These are phyloP conservation scores for Penicillium frequentans DNA, from an alignment of 2,329 filamentous ascomycete genomes.

Conservation along the genomic window DNA sequence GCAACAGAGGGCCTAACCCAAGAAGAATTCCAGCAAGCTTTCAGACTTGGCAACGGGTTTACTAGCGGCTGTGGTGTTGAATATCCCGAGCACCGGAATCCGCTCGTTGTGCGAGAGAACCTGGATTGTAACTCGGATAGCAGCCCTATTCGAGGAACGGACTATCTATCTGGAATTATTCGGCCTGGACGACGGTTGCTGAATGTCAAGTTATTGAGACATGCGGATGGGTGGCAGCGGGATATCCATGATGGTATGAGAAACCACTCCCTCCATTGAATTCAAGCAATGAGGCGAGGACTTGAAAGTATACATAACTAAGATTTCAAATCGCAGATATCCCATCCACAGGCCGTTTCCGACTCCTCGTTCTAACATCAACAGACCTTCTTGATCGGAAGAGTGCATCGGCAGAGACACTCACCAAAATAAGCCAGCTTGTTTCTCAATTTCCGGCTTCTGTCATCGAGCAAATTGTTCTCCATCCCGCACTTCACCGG, in stretches of 20 bases:
- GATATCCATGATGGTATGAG: constrained; percentile 38
- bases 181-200: constrained; percentile 36
- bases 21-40: constrained; percentile 37
- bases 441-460: constrained; percentile 28
- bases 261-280: neutral
- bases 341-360: constrained; percentile 38
- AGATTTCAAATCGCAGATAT: constrained; percentile 27
- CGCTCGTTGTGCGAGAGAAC: constrained; percentile 23
- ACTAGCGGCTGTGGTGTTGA: constrained; percentile 42
- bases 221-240: constrained; percentile 37
- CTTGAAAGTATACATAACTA: neutral
- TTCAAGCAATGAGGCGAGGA: neutral
- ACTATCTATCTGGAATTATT: constrained; percentile 37
- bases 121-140: neutral
- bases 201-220: constrained; percentile 32
- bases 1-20: constrained; percentile 29
- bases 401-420: constrained; percentile 26
- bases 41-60: constrained; percentile 38
- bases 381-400: constrained; percentile 32
- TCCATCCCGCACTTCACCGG: constrained; percentile 31
- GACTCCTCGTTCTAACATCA: constrained; percentile 36
- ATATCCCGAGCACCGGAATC: constrained; percentile 30
- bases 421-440: constrained; percentile 22
- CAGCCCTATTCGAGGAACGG: constrained; percentile 30
- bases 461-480: constrained; percentile 35